Conservation (phyloP, 2,329 filamentous ascomycete species). For the Trichoderma breve region DNA sequence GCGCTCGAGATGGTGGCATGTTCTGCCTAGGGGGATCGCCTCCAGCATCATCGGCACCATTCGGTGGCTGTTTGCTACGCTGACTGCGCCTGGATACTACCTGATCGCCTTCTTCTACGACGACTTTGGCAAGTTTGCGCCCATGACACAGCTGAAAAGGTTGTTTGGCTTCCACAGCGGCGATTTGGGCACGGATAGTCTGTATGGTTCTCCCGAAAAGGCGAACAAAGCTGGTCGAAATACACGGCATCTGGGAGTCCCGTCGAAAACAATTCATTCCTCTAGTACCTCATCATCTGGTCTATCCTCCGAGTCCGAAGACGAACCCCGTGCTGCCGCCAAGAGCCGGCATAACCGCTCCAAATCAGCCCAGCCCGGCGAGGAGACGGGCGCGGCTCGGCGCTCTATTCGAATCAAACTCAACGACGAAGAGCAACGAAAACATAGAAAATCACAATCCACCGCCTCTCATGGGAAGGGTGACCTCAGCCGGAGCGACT, state of each 20-base stretch:
- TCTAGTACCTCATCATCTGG: conserved; percentile 58
- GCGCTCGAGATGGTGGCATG: conserved; percentile 50
- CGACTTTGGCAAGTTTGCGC: conserved; percentile 73
- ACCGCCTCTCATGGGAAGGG: conserved; percentile 44
- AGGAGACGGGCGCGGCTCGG: conserved; percentile 64
- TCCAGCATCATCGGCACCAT: conserved; percentile 72
- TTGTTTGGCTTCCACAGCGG: conserved; percentile 52
- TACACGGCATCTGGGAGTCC: conserved; percentile 30
- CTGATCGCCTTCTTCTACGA: conserved; percentile 81
- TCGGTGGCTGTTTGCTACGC: conserved; percentile 72
- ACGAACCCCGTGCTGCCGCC: conserved; percentile 38
- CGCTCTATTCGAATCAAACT: conserved; percentile 90
- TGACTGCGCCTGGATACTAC: conserved; percentile 79
- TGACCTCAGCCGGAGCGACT: conserved; percentile 43
- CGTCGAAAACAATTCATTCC: conserved; percentile 29
- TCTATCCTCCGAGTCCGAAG: conserved; percentile 70
- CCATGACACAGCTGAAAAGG: conserved; percentile 69
- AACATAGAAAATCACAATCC: conserved; percentile 62
- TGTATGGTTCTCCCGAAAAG: conserved; percentile 29
- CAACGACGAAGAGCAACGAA: conserved; percentile 76
- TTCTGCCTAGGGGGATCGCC: conserved; percentile 67
- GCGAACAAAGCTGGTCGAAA: conserved; percentile 19
- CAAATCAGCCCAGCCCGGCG: conserved; percentile 56
- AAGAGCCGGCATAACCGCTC: conserved; percentile 58
- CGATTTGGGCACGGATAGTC: conserved; percentile 40